phyloP scores from a whole-genome alignment of 495 filamentous ascomycete genomes.

The Neurospora sp. region DNA sequence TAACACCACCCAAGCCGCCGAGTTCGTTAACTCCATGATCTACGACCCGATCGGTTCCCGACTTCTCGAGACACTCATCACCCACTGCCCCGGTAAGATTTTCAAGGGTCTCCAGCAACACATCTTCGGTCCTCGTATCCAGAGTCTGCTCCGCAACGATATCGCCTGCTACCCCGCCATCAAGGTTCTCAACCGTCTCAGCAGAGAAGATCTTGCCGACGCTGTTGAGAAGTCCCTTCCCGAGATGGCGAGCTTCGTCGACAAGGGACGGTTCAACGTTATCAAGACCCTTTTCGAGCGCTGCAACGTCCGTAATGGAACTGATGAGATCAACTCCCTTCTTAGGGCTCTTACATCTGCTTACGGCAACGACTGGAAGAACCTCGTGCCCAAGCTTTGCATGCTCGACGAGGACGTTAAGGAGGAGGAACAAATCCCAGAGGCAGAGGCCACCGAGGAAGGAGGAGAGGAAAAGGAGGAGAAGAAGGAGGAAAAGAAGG shows the following conservation, averaged over 20 bases:
- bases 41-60: conserved; percentile 87
- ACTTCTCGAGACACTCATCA: conserved; percentile 75
- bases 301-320: conserved; percentile 51
- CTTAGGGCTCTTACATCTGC: conserved; percentile 50
- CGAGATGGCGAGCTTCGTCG: conserved; percentile 56
- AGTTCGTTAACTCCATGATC: conserved; percentile 74
- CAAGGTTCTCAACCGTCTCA: conserved; percentile 67
- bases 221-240: conserved; percentile 59
- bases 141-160: conserved; percentile 72
- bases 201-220: conserved; percentile 68
- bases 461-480: not conserved
- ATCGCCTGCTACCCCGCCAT: conserved; percentile 79
- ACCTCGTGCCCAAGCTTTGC: conserved; percentile 49
- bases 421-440: conserved; percentile 18
- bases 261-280: conserved; percentile 63
- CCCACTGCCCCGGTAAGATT: conserved; percentile 67
- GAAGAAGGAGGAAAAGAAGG: not conserved
- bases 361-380: conserved; percentile 45
- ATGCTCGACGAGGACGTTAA: conserved; percentile 30
- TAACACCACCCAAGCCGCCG: conserved; percentile 29
- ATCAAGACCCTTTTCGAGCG: conserved; percentile 75
- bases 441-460: not conserved
- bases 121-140: conserved; percentile 65
- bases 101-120: conserved; percentile 77
- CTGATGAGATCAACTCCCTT: conserved; percentile 48